Percentiles rank a stretch among this genome's conserved stretches.
phyloP scores from a whole-genome alignment of 2,329 filamentous ascomycete genomes.

The Samsoniella hepiali region DNA sequence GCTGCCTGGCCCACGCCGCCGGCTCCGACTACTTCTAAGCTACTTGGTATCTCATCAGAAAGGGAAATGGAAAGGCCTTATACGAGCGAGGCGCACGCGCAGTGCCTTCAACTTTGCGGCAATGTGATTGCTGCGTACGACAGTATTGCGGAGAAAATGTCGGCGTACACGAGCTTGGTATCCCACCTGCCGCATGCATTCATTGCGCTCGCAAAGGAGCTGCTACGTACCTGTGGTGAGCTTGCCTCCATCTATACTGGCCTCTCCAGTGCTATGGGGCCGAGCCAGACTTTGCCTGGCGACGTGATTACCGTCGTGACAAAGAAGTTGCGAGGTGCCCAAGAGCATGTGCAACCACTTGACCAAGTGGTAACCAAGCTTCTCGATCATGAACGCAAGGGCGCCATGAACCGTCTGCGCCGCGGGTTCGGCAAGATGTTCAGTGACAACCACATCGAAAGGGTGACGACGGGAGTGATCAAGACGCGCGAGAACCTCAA shows the following conservation, averaged over 20 bases:
- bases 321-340: constrained; percentile 59
- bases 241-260: constrained; percentile 68
- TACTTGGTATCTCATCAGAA: not conserved
- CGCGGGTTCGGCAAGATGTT: constrained; percentile 64
- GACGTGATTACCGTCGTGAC: constrained; percentile 63
- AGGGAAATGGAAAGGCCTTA: not conserved
- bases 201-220: constrained; percentile 59
- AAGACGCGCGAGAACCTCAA: constrained; percentile 59
- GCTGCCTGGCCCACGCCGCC: not conserved
- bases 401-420: constrained; percentile 56
- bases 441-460: constrained; percentile 58
- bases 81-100: not conserved
- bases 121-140: not conserved
- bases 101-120: not conserved
- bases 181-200: constrained; percentile 49
- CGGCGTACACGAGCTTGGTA: not conserved
- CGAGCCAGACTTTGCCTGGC: constrained; percentile 50
- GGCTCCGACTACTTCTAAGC: not conserved
- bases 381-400: constrained; percentile 60
- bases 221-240: constrained; percentile 63
- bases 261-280: constrained; percentile 51
- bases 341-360: constrained; percentile 60
- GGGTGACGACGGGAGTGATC: constrained; percentile 54
- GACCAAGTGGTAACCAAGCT: constrained; percentile 61
- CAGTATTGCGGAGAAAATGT: constrained; percentile 9